Percentiles rank a stretch among this genome's conserved stretches.
Evolutionary conservation across 768 basidiomycete species (phyloP).

Genomic region (Rhodotorula toruloides): DNA sequence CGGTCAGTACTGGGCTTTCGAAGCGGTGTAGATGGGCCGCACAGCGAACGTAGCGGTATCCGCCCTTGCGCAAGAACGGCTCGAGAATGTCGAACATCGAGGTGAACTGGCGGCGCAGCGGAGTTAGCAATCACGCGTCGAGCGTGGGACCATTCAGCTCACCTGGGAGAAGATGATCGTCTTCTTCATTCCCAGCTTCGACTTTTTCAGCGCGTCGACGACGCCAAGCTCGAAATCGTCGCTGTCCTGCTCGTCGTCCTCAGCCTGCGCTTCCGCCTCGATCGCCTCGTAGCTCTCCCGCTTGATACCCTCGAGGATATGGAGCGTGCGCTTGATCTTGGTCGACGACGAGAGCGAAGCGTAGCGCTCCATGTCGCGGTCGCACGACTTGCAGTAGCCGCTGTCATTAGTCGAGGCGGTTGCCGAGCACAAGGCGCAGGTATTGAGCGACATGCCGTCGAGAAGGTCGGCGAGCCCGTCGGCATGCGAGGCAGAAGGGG

Average conservation of each 20-base stretch:
- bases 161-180: constrained; percentile 84
- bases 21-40: constrained; percentile 50
- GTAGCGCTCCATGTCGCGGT: constrained; percentile 52
- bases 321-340: constrained; percentile 77
- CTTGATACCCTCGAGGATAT: constrained; percentile 64
- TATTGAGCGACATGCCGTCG: constrained; percentile 56
- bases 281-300: constrained; percentile 50
- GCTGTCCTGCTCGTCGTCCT: not conserved
- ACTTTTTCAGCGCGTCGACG: constrained; percentile 63
- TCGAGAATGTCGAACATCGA: constrained; percentile 75
- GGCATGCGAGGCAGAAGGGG: constrained; percentile 49
- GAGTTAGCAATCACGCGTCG: not conserved
- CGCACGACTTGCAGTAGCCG: constrained; percentile 60
- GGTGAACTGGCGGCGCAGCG: constrained; percentile 52
- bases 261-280: not conserved
- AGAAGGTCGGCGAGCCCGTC: constrained; percentile 65
- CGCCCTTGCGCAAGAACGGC: constrained; percentile 67
- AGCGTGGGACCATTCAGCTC: not conserved
- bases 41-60: constrained; percentile 79
- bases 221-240: constrained; percentile 64
- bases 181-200: constrained; percentile 60
- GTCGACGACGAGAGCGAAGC: constrained; percentile 53
- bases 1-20: not conserved
- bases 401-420: not conserved
- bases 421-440: constrained; percentile 20